Evolutionary conservation across 2,329 filamentous ascomycete species (phyloP), one percentile per base, ranked within the genome.

Genomic region (Didymella arachidicola): DNA sequence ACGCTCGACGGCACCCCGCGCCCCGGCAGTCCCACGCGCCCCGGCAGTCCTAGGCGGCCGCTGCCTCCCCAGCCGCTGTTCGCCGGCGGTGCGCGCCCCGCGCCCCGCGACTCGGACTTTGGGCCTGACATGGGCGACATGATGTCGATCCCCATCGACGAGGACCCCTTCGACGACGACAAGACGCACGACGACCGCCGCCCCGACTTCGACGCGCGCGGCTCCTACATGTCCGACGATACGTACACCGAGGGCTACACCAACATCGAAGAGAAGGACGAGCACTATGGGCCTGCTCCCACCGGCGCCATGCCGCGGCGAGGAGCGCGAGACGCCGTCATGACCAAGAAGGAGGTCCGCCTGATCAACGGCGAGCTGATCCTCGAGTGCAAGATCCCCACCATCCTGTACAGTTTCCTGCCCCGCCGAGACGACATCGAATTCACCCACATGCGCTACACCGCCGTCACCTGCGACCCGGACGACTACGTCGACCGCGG

Each of bases 371-470:
- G 95, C 72, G 94, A 99, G 79, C 88, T 99, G 52, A 94, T 99
- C 58, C 84, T 99, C 45, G 95, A 99, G 80, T 98, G 95, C 84
- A 99, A 99, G 80, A 99, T 99, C 66, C 95, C 96, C 0, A 99
- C 95, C 0, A 99, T 98, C 67, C 83, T 99, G 39, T 96, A 98
- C 84, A 97, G 93, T 75, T 99, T 99, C 79, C 81, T 99, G 61
- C 96, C 96, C 0, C 87, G 94, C 16, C 87, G 94, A 59, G 93
- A 97, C 73, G 94, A 97, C 76, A 84, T 94, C 62, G 95, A 99
- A 74, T 99, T 99, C 77, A 99, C 95, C 0, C 93, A 98, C 74
- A 98, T 98, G 94, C 89, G 95, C 53, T 99, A 99, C 77, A 97
- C 94, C 0, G 95, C 95, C 10, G 95, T 97, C n/a, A 99, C 95